phyloP scores from a whole-genome alignment of 2,329 filamentous ascomycete species.

The Sporothrix euskadiensis region DNA sequence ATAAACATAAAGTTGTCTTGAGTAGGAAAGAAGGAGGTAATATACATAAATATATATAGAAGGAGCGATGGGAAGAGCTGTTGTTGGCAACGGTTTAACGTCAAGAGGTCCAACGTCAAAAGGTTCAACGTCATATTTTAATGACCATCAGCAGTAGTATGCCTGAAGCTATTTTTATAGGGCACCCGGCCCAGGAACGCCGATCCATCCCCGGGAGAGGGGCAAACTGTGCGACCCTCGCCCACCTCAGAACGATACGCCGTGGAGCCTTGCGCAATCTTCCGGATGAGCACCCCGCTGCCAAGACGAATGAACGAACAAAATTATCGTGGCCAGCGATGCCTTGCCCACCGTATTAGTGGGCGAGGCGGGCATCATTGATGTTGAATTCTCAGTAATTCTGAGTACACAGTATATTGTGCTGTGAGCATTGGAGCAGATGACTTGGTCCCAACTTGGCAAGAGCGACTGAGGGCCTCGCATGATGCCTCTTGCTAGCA shows the following conservation, averaged over 20 bases:
- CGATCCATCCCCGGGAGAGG: not conserved
- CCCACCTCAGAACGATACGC: not conserved
- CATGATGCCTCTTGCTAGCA: not conserved
- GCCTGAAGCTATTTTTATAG: not conserved
- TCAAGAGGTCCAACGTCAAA: not conserved
- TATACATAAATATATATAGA: not conserved
- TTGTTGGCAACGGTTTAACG: not conserved
- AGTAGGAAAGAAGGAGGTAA: not conserved
- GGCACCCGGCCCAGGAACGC: constrained; percentile 4
- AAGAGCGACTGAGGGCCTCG: not conserved
- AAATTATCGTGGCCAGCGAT: not conserved
- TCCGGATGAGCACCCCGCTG: not conserved
- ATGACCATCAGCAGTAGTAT: not conserved
- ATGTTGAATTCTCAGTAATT: too few relatives aligned
- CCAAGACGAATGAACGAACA: not conserved
- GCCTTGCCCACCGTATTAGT: not conserved
- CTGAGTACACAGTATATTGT: not conserved
- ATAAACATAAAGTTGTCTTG: not conserved
- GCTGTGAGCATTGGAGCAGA: not conserved
- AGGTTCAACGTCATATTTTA: not conserved
- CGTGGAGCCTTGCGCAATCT: not conserved
- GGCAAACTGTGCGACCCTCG: not conserved
- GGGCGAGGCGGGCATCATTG: too few relatives aligned
- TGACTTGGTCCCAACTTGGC: not conserved
- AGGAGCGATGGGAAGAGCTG: not conserved